Evolutionary conservation across 2,329 filamentous ascomycete species (phyloP), one percentile per base, ranked within the genome.

Genomic region (Sclerotinia trifoliorum): DNA sequence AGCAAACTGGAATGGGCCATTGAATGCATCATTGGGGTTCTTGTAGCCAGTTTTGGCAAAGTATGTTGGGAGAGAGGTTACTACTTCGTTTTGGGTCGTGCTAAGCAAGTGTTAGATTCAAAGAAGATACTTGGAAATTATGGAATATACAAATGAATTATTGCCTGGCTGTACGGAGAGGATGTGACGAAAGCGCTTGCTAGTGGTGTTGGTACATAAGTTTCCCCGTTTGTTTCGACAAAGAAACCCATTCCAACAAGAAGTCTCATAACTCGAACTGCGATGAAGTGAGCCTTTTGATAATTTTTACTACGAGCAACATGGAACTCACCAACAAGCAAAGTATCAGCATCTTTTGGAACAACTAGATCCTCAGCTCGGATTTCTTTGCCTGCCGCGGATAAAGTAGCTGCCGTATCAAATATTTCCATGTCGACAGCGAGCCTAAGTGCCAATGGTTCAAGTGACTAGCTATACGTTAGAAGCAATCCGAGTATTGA

Each of bases 1-100:
- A 17, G 58, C n/a, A 52, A 60, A 69, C 49, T 72, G 71, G 17
- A 71, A 71, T 3, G 69, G 70, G 11, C 63, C 62, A 51, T 72
- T 11, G 42, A 66, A 71, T 24, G 68, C 69, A 48, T 71, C 67
- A 7, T 42, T 17, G 0, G 70, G 71, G 24, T 17, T 69, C 46
- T 68, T 49, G 44, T 70, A 71, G 2, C 65, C 60, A 2, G 52
- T 68, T 32, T 67, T 39, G 3, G 26, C 29, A 24, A 72, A 69
- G 48, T 72, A 71, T 8, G 49, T 26, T 4, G 68, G 68, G 3
- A 72, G 55, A 35, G 35, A 13, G n/a, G 65, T 13, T 24, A 67
- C 48, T 11, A 69, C 44, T 67, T 67, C 56, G 19, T 66, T 70
- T 51, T 68, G 69, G 6, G 19, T 39, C 15, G 54, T 67, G 49